Base-by-base conservation (phyloP, 1,139 yeast genomes). In the Petasospora rhodanensis region DNA sequence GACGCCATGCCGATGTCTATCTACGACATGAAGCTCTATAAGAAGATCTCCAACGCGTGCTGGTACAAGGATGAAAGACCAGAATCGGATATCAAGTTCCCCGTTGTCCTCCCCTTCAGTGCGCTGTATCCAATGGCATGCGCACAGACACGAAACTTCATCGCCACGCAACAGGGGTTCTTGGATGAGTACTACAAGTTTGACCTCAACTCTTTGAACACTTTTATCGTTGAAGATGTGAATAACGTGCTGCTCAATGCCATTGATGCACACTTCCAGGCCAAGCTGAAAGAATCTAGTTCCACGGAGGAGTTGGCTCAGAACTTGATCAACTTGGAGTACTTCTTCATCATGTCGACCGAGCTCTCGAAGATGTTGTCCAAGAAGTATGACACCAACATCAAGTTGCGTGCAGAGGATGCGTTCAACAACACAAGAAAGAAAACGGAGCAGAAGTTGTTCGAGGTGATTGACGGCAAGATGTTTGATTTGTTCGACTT, bases 271-370 rank as follows among this genome's bases (percentile, higher is more conserved):
- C 83, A 81, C 41, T 70, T 86, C 40, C 66, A 71, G 37, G 73
- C 70, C 13, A 81, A 84, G 49, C 69, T 87, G 24, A 68, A 76
- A 46, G 44, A 35, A 6, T 70, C 84, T 2, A 76, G 80, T 18
- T 82, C 87, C 40, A 83, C 94, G 55, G 98, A 91, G 58, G 87
- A 87, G 45, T 74, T 87, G 26, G 84, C 96, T 0, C 97, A 91
- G 59, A 85, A 86, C 46, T 68, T 84, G 46, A 80, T 93, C 38
- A 87, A 91, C 55, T 65, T 89, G 50, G 96, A 91, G 51, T 86
- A 85, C 58, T 89, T 89, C 56, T 70, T 82, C 29, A 61, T 61
- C 27, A 76, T 79, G 17, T 64, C 78, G 0, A 51, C 53, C 22
- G 72, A 70, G 39, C 56, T 71, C 26, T 62, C 70, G 25, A 47